Base-by-base conservation (phyloP, 2,329 filamentous ascomycete genomes). In the Epichloe amarillans region DNA sequence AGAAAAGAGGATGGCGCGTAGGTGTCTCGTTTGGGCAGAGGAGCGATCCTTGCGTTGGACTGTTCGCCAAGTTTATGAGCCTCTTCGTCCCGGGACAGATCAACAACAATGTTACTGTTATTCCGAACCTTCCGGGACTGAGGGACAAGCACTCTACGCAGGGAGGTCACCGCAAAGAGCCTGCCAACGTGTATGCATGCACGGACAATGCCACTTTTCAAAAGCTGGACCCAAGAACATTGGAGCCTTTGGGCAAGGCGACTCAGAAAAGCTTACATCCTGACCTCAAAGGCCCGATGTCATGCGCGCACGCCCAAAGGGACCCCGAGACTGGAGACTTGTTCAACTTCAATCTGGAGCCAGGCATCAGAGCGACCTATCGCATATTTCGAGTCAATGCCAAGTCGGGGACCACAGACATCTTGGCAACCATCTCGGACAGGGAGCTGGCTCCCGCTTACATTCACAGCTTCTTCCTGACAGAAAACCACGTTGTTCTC, bases 381-480 rank as follows among this genome's bases (percentile, higher is more conserved):
- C 80, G 84, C 15, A 61, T 93, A 15, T 93, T 90, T 64, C 69
- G 75, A 1, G 76, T 80, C 2, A 82, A 76, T 17, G 76, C 80
- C 0, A 62, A 72, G 0, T 83, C 79, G 0, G 84, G 83, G 0
- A 69, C 79, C 50, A 87, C 85, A 0, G 76, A 80, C 0, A 82
- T 93, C 17, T 73, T 94, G 0, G 86, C 86, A 3, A 82, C 76
- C 0, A 77, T 93, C 53, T 64, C 67, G 0, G 71, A 69, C 3
- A 64, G 66, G 4, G 68, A 71, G 3, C 62, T 74, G 3, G 67
- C 68, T 2, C 69, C 84, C 0, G 82, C 86, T 0, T 94, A 93
- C 59, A 79, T 94, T n/a, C 88, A 94, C 67, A 91, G 86, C 8
- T 75, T 91, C 58, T 88, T 88, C 59, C 66, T 94, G 26, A 84